Conservation (phyloP, 345 rosid species). For the Carallia brachiata region DNA sequence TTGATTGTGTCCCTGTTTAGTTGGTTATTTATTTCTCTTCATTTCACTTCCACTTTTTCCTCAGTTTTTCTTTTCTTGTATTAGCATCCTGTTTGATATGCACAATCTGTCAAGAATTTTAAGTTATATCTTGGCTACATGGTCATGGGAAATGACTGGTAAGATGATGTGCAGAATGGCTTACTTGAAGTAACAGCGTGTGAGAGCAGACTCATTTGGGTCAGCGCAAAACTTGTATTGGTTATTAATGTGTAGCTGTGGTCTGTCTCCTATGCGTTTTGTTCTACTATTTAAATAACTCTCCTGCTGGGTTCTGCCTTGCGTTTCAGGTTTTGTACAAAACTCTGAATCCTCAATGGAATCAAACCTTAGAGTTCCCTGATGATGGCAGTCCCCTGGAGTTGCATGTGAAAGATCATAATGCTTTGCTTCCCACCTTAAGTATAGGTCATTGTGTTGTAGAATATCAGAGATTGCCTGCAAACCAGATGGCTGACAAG, state of each 20-base stretch:
- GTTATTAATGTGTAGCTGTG: not conserved
- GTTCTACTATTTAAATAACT: not conserved
- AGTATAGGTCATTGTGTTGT: slow-evolving; percentile 83
- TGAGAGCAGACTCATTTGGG: not conserved
- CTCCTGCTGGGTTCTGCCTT: slow-evolving; percentile 5
- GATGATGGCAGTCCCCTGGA: slow-evolving; percentile 72
- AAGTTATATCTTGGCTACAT: not conserved
- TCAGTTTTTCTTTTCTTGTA: not conserved
- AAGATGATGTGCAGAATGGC: not conserved
- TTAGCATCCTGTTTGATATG: not conserved
- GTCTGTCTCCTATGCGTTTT: not conserved
- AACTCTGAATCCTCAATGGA: slow-evolving; percentile 81
- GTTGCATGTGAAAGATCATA: slow-evolving; percentile 87
- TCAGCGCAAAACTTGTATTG: not conserved
- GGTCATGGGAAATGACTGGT: not conserved
- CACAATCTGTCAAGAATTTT: not conserved
- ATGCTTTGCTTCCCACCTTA: slow-evolving; percentile 74
- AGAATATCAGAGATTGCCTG: slow-evolving; percentile 81
- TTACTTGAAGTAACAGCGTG: not conserved
- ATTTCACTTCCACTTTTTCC: not conserved
- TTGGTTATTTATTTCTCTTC: not conserved
- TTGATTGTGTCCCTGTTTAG: not conserved
- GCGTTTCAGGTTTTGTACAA: slow-evolving; percentile 61
- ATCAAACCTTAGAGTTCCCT: slow-evolving; percentile 87
- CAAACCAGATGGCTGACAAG: slow-evolving; percentile 74